Conservation (phyloP, 192 early-diverging fungal genomes). For the Cetraspora pellucida region DNA sequence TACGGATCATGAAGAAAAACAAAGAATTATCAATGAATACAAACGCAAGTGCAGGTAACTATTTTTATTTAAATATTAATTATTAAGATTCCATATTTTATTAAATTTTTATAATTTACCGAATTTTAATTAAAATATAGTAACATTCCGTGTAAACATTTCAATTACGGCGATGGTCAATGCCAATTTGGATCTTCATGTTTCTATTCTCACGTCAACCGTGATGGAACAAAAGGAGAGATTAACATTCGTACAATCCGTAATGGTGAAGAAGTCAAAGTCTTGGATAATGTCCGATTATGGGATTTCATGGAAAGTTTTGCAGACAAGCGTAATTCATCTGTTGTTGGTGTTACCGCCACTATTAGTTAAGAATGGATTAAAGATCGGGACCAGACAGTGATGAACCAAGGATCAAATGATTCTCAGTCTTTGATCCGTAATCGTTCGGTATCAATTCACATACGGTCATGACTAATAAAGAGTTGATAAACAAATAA, state of each 20-base stretch:
- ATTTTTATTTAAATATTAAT: too few relatives aligned
- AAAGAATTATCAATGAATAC: conserved; percentile 32
- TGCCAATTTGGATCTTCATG: conserved; percentile 38
- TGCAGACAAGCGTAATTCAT: not conserved
- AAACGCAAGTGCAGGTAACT: conserved; percentile 33
- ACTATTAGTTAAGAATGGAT: too few relatives aligned
- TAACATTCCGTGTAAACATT: conserved; percentile 34
- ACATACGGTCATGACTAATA: too few relatives aligned
- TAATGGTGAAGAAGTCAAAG: conserved; percentile 29
- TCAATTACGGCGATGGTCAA: conserved; percentile 35
- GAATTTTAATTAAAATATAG: conserved; percentile 24
- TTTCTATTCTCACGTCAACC: conserved; percentile 36
- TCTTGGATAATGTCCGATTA: conserved; percentile 31
- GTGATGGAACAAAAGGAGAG: conserved; percentile 34
- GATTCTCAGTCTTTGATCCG: too few relatives aligned
- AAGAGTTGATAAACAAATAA: too few relatives aligned
- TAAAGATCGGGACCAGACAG: too few relatives aligned
- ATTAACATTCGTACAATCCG: conserved; percentile 28
- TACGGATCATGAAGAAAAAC: conserved; percentile 31
- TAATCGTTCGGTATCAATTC: too few relatives aligned
- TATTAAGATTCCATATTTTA: too few relatives aligned
- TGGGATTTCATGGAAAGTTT: conserved; percentile 37
- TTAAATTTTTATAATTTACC: not conserved
- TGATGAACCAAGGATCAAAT: too few relatives aligned
- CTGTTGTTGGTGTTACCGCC: not conserved